Percentiles rank a stretch among this genome's conserved stretches.
Evolutionary conservation across 2,329 filamentous ascomycete genomes (phyloP).

Genomic region (Claviceps sp.): DNA sequence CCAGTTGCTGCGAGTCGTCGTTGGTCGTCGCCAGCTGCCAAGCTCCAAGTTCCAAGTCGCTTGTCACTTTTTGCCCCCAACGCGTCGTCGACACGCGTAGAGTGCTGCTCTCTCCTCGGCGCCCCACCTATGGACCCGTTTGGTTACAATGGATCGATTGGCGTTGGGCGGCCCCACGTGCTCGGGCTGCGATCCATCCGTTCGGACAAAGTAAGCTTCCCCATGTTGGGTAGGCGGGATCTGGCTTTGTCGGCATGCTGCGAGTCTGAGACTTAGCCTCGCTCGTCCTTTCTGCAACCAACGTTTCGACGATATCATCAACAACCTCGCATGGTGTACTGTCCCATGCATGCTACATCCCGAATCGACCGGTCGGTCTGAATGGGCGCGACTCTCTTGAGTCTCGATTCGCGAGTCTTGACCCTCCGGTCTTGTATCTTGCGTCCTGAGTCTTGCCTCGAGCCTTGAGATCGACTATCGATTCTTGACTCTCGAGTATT

Average conservation of each 20-base stretch:
- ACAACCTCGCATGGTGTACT: not conserved
- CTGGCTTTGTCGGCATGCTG: not conserved
- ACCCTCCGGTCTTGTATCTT: not conserved
- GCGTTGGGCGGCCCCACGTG: not conserved
- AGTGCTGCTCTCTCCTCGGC: not conserved
- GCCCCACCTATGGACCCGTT: not conserved
- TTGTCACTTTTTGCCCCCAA: not conserved
- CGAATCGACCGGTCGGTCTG: not conserved
- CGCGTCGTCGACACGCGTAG: not conserved
- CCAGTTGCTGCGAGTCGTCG: too few species aligned
- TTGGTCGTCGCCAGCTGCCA: too few species aligned
- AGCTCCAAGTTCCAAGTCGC: too few species aligned
- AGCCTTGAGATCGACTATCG: not conserved
- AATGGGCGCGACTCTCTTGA: too few species aligned
- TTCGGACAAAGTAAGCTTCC: not conserved
- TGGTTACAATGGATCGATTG: not conserved
- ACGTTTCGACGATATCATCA: not conserved
- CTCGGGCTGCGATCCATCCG: not conserved
- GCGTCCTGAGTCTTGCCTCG: not conserved
- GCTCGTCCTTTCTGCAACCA: not conserved
- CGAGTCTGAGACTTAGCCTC: not conserved
- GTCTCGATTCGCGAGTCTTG: too few species aligned
- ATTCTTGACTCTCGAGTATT: not conserved
- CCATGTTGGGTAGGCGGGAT: not conserved
- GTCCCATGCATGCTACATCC: not conserved